phyloP scores from a whole-genome alignment of 805 yeast genomes.

The Candida golubevii region DNA sequence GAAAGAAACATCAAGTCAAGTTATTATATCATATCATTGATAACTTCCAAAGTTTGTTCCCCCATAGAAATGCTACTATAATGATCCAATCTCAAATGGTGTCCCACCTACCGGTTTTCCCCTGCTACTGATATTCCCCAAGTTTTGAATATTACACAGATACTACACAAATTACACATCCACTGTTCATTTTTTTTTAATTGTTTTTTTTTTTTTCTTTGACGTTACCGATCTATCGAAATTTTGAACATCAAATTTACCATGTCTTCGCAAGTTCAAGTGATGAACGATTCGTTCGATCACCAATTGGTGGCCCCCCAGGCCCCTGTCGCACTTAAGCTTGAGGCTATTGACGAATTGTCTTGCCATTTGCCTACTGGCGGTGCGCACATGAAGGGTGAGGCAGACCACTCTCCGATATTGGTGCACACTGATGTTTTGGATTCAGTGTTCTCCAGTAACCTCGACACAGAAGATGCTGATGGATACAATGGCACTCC shows the following conservation, averaged over 20 bases:
- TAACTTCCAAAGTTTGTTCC: slow-evolving; percentile 21
- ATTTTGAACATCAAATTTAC: slow-evolving; percentile 4
- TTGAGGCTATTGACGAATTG: slow-evolving; percentile 22
- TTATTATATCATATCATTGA: slow-evolving; percentile 19
- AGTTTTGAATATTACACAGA: slow-evolving; percentile 10
- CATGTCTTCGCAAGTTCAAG: slow-evolving; percentile 17
- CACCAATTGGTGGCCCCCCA: slow-evolving; percentile 11
- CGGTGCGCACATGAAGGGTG: slow-evolving; percentile 12
- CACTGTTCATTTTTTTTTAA: neutral
- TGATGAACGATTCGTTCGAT: slow-evolving; percentile 15
- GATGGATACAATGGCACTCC: slow-evolving; percentile 38
- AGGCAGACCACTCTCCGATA: slow-evolving; percentile 37
- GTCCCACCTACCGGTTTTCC: slow-evolving; percentile 22
- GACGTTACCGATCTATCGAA: slow-evolving; percentile 3
- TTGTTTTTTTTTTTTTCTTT: neutral
- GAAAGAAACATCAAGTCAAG: slow-evolving; percentile 16
- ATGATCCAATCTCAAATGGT: slow-evolving; percentile 32
- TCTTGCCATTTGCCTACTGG: slow-evolving; percentile 25
- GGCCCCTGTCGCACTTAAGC: slow-evolving; percentile 15
- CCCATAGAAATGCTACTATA: slow-evolving; percentile 32
- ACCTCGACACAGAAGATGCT: slow-evolving; percentile 36
- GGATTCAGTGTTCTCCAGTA: slow-evolving; percentile 46
- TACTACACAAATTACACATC: slow-evolving; percentile 11
- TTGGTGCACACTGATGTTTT: slow-evolving; percentile 50
- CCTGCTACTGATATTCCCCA: slow-evolving; percentile 9